phyloP scores from a whole-genome alignment of 441 rosid species.

The Syzygium malaccense region DNA sequence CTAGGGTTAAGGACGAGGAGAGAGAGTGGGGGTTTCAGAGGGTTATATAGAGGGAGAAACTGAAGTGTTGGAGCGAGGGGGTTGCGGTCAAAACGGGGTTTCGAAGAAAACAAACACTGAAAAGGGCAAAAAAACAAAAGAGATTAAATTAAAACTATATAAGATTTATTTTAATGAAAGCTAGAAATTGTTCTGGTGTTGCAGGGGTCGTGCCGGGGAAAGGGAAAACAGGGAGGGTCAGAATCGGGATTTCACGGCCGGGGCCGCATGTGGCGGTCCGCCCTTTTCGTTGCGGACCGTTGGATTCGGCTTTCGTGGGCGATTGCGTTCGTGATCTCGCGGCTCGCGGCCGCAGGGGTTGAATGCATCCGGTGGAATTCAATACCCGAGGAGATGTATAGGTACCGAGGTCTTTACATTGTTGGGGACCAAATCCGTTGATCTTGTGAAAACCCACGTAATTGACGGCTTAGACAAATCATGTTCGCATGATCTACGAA shows the following conservation, averaged over 20 bases:
- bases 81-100: conserved; percentile 34
- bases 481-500: too few relatives aligned
- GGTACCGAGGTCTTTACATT: not conserved
- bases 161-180: not conserved
- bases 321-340: not conserved
- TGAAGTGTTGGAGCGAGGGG: not conserved
- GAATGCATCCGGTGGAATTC: not conserved
- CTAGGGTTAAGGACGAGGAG: conserved; percentile 14
- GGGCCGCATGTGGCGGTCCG: not conserved
- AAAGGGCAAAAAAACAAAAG: not conserved
- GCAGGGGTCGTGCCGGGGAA: not conserved
- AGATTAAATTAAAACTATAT: not conserved
- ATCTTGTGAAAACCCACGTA: not conserved
- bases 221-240: not conserved
- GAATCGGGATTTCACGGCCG: not conserved
- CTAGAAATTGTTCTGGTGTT: not conserved
- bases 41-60: conserved; percentile 37
- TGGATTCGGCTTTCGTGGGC: not conserved
- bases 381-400: not conserved
- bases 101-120: not conserved
- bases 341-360: not conserved
- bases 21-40: conserved; percentile 24
- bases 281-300: conserved; percentile 4
- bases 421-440: not conserved
- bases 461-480: not conserved